Evolutionary conservation across 805 yeast genomes (phyloP), one percentile per base, ranked within the genome.

Genomic region (Metschnikowia borealis): DNA sequence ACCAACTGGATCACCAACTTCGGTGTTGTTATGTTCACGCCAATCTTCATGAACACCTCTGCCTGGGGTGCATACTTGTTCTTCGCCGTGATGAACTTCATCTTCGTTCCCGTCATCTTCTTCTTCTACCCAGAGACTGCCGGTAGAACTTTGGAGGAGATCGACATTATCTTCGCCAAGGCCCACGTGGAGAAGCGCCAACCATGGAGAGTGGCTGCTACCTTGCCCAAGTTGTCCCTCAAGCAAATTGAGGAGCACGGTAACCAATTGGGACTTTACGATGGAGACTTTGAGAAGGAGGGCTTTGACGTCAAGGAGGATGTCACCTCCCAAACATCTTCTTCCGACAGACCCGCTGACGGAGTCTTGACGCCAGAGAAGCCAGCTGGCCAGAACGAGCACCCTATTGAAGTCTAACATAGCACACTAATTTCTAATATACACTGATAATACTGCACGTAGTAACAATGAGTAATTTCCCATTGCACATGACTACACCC

Each of bases 201-300:
- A 54, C 80, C 85, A 33, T 84, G 75, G 78, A 74, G 80, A 64
- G 84, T 85, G 44, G 90, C 90, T 46, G 73, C 76, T 37, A 69
- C 75, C 49, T 60, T 85, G 75, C 89, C 89, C 37, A 78, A 77
- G 64, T 73, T 85, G 52, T 63, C 78, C n/a, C 65, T 66, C 54
- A 69, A 71, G 51, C 83, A 84, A 65, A 77, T 84, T 57, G 87
- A 82, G 64, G 78, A 70, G 47, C 84, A 83, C 58, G 85, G 83
- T 60, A 68, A 65, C 55, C 78, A 73, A 44, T 73, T 83, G 52
- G 89, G 89, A 47, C 67, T 84, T 44, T 75, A 69, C 63, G 78
- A 74, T 40, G 74, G 65, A 37, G 73, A 73, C 50, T 69, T 68
- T 38, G 77, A 71, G 58, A 70, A 72, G 63, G 69, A 64, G 36